Percentiles rank a stretch among this genome's conserved stretches.
Evolutionary conservation across 495 filamentous ascomycete genomes (phyloP).

Genomic region (Annulohypoxylon nitens): DNA sequence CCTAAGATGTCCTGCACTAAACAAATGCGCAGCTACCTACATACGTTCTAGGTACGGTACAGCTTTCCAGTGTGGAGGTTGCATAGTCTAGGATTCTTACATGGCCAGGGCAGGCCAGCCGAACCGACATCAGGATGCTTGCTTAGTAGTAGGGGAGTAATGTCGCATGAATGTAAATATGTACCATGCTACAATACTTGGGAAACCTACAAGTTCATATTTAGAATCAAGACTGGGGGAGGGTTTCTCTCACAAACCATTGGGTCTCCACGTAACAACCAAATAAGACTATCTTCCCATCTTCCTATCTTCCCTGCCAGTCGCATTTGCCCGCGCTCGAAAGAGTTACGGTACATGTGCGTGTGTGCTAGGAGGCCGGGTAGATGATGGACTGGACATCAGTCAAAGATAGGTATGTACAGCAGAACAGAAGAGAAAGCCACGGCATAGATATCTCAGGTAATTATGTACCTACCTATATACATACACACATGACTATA

Average conservation of each 20-base stretch:
- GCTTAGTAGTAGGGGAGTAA: slow-evolving; percentile 29
- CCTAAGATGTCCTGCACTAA: slow-evolving; percentile 42
- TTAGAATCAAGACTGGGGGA: slow-evolving; percentile 43
- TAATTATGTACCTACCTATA: background rate
- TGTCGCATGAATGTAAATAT: slow-evolving; percentile 42
- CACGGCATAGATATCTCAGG: slow-evolving; percentile 4
- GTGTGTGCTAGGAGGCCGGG: slow-evolving; percentile 13
- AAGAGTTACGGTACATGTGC: slow-evolving; percentile 26
- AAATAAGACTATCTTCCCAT: slow-evolving; percentile 19
- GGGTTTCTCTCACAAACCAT: slow-evolving; percentile 30
- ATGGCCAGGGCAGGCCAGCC: slow-evolving; percentile 40
- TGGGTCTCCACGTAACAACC: slow-evolving; percentile 26
- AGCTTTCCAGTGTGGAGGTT: slow-evolving; percentile 48
- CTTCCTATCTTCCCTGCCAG: slow-evolving; percentile 24
- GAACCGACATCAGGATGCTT: slow-evolving; percentile 42
- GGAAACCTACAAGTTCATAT: slow-evolving; percentile 34
- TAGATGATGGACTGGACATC: slow-evolving; percentile 10
- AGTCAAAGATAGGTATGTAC: slow-evolving; percentile 27
- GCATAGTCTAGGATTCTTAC: slow-evolving; percentile 47
- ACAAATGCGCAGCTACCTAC: slow-evolving; percentile 30
- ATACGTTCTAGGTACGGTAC: slow-evolving; percentile 35
- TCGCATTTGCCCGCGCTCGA: slow-evolving; percentile 20
- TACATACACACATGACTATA: background rate
- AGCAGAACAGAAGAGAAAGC: background rate
- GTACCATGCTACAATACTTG: slow-evolving; percentile 4